Base-by-base conservation (phyloP, 202 grass and related monocot genomes). In the Hordeum pubiflorum region DNA sequence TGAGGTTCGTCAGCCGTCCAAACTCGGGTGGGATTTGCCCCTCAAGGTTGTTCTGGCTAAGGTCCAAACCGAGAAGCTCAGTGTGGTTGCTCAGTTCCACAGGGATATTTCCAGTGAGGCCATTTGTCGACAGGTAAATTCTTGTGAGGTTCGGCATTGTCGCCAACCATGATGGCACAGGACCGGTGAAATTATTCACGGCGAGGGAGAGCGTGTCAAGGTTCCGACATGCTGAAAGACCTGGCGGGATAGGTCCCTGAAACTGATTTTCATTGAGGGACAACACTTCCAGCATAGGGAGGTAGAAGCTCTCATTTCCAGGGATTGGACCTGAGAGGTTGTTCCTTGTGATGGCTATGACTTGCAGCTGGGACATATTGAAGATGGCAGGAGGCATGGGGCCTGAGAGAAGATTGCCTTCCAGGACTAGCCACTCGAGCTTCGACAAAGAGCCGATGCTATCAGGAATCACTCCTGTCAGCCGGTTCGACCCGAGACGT, bases 311-410 rank as follows among this genome's bases (percentile, higher is more conserved):
- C 24, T 59, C 43, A 21, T 75, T 85, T n/a, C 76, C 50, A 43
- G 88, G 88, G 65, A 90, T 83, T 0, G 17, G 17, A 69, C 91
- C 91, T 41, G 81, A 83, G 37, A 93, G 77, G 34, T 80, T 90
- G 74, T 93, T 93, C 50, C 66, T 23, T 40, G 36, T 4, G 8
- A 88, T 43, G 5, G 0, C 18, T 31, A 90, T 31, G 26, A 0
- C 10, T 61, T 86, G 75, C 18, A 90, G 59, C 13, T 48, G 20
- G 33, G 66, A 82, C 69, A 86, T 59, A 34, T 85, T 79, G 69
- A 87, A 81, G 10, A 88, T 58, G 43, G 69, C 61, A 26, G 34
- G 77, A 17, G 87, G 87, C 60, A 93, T 65, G 61, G 54, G 15
- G 1, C 87, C 87, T 32, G 81, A 79, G 12, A 93, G 66, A 50